A percentile compares a stretch with the other conserved stretches of the same genome.
Evolutionary conservation across 371 early-diverging fungal species (phyloP).

Genomic region (Mortierella polycephala): DNA sequence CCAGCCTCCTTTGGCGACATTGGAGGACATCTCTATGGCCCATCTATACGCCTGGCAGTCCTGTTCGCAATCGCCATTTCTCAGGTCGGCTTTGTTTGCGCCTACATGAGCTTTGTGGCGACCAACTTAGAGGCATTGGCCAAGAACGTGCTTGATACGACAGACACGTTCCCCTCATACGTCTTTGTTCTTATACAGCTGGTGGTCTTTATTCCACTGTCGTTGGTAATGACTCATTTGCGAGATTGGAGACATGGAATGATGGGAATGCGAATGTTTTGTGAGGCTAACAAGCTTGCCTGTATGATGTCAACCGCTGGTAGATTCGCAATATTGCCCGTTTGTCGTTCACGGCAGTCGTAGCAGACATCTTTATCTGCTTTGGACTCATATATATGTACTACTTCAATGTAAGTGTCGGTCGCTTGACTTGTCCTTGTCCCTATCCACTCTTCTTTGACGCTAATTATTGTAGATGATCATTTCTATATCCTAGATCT

Average conservation of each 20-base stretch:
- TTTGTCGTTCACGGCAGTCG: constrained; percentile 80
- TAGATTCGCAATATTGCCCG: constrained; percentile 83
- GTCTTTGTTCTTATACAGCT: constrained; percentile 78
- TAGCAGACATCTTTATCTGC: constrained; percentile 88
- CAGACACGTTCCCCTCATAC: constrained; percentile 59
- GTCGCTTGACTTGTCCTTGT: neutral
- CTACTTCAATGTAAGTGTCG: constrained; percentile 69
- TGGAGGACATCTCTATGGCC: constrained; percentile 82
- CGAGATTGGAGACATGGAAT: neutral
- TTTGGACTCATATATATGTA: constrained; percentile 83
- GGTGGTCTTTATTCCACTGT: constrained; percentile 81
- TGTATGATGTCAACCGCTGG: neutral
- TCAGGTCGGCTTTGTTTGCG: constrained; percentile 89
- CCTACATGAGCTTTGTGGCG: constrained; percentile 90
- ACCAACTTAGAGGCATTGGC: constrained; percentile 81
- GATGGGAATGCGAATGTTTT: neutral
- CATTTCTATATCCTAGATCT: constrained; percentile 24
- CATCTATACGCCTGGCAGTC: constrained; percentile 75
- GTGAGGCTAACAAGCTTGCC: neutral
- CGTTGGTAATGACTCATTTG: constrained; percentile 59
- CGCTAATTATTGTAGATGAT: neutral
- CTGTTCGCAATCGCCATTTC: constrained; percentile 82
- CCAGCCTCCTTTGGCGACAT: constrained; percentile 77
- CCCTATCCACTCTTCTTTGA: neutral
- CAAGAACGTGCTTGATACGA: constrained; percentile 70